Percentiles rank a stretch among this genome's conserved stretches.
Evolutionary conservation across 208 protist species (phyloP).

Genomic region (Acanthamoeba divionensis): DNA sequence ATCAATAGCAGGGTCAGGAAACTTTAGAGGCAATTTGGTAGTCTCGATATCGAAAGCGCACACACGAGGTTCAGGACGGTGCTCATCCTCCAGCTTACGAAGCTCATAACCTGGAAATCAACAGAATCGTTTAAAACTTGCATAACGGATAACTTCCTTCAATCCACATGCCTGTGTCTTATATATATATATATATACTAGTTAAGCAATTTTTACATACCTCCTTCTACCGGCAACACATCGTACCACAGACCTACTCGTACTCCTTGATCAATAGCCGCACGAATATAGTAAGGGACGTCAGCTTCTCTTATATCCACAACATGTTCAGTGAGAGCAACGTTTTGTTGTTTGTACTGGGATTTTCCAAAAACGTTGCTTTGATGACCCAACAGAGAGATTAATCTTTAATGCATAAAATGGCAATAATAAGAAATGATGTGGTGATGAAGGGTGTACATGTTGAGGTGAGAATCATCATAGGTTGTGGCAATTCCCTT

Average conservation of each 20-base stretch:
- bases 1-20: constrained; percentile 96
- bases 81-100: constrained; percentile 79
- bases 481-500: not conserved
- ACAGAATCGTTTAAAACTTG: constrained; percentile 59
- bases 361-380: constrained; percentile 78
- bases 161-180: no score
- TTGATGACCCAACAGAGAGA: not conserved
- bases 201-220: not conserved
- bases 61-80: constrained; percentile 88
- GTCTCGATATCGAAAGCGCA: constrained; percentile 99
- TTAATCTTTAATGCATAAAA: not conserved
- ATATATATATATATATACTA: no score
- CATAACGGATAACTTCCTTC: not conserved
- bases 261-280: constrained; percentile 93
- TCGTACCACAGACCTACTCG: constrained; percentile 96
- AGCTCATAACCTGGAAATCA: not conserved
- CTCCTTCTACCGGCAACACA: constrained; percentile 62
- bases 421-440: not conserved
- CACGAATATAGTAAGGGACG: constrained; percentile 97
- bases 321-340: constrained; percentile 86
- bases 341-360: constrained; percentile 63
- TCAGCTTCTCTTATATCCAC: constrained; percentile 98
- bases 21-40: constrained; percentile 98
- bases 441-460: not conserved
- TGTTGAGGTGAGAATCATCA: not conserved